phyloP scores from a whole-genome alignment of 2,329 filamentous ascomycete species.

The Colletotrichum brevisporum region DNA sequence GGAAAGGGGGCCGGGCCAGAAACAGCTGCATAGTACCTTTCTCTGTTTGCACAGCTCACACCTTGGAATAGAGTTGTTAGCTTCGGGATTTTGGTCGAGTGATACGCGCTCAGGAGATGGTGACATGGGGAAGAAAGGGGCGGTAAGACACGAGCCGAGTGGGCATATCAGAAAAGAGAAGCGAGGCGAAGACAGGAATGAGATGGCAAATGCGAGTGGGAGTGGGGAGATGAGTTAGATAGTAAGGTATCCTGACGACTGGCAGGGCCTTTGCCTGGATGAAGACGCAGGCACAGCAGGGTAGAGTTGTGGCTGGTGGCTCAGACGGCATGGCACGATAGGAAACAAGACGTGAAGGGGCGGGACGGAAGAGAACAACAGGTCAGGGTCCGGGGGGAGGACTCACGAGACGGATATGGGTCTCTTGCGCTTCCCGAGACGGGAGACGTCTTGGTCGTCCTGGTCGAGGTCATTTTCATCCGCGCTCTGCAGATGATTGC shows the following conservation, averaged over 20 bases:
- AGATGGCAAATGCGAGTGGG: conserved; percentile 22
- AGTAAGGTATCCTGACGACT: conserved; percentile 14
- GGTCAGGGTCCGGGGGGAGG: conserved; percentile 26
- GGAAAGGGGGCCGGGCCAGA: too few species aligned
- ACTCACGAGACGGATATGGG: conserved; percentile 73
- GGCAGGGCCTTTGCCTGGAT: conserved; percentile 1
- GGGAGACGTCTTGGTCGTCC: conserved; percentile 58
- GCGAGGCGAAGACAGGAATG: conserved; percentile 13
- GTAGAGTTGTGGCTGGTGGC: background rate
- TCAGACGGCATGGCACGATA: background rate
- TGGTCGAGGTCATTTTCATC: conserved; percentile 60
- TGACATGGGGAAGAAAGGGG: conserved; percentile 31
- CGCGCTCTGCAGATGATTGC: conserved; percentile 57
- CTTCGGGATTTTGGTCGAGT: conserved; percentile 44
- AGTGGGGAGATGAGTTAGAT: background rate
- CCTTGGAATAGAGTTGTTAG: conserved; percentile 61
- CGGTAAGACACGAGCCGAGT: conserved; percentile 18
- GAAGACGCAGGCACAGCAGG: conserved; percentile 39
- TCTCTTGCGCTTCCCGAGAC: conserved; percentile 70
- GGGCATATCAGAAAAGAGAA: conserved; percentile 16
- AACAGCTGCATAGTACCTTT: conserved; percentile 68
- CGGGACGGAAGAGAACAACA: conserved; percentile 21
- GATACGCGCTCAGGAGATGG: conserved; percentile 41
- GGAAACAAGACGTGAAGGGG: conserved; percentile 1
- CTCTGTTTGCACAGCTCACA: conserved; percentile 86